Conservation (phyloP, 257 asterid species). For the Solanum sparsipilum region DNA sequence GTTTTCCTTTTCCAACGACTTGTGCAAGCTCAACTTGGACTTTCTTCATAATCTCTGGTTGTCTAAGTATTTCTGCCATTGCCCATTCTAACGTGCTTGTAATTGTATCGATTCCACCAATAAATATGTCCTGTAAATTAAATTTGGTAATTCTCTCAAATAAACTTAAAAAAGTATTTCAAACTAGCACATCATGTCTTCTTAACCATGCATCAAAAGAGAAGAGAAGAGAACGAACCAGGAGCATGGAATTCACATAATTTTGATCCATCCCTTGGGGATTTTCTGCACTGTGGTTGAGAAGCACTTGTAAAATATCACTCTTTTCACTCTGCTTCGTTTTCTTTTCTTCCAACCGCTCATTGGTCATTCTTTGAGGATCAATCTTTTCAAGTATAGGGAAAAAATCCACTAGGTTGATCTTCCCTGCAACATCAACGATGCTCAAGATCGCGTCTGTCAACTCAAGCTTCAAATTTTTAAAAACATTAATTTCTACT, state of each 20-base stretch:
- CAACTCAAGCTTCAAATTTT: not conserved
- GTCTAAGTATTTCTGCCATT: too few relatives aligned
- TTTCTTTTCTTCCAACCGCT: not conserved
- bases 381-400: slow-evolving; percentile 22
- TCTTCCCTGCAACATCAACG: slow-evolving; percentile 44
- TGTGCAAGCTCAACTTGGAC: too few relatives aligned
- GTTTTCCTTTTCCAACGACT: too few relatives aligned
- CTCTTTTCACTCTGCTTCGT: not conserved
- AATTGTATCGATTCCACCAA: too few relatives aligned
- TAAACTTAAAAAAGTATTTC: too few relatives aligned
- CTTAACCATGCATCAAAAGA: too few relatives aligned
- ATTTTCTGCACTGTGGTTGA: not conserved
- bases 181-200: too few relatives aligned
- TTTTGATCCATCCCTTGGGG: not conserved
- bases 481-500: too few relatives aligned
- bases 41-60: too few relatives aligned
- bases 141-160: not conserved
- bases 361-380: not conserved
- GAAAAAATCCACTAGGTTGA: slow-evolving; percentile 52
- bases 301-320: not conserved
- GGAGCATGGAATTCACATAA: not conserved
- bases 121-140: not conserved
- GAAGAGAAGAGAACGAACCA: not conserved
- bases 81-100: too few relatives aligned
- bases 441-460: slow-evolving; percentile 27